Conservation (phyloP, 257 asterid species). For the Apocynum venetum region DNA sequence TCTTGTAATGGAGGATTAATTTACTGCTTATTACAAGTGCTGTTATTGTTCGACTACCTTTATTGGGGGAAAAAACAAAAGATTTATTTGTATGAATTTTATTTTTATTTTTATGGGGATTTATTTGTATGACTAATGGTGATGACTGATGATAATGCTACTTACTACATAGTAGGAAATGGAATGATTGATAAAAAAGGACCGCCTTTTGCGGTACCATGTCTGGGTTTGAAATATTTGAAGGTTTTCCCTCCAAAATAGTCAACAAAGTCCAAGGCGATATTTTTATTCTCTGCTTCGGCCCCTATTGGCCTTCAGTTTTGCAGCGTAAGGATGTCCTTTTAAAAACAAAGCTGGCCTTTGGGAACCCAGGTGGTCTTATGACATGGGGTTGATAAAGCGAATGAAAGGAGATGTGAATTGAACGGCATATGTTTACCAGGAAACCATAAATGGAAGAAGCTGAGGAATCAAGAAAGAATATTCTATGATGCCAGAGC, state of each 20-base stretch:
- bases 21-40: background rate
- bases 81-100: no score
- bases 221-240: background rate
- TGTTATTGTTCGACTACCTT: no score
- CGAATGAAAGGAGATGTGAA: background rate
- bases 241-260: conserved; percentile 7
- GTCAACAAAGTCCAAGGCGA: no score
- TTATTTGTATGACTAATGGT: background rate
- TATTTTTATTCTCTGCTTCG: background rate
- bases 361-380: background rate
- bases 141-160: no score
- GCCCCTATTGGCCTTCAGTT: background rate
- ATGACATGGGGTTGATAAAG: background rate
- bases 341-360: background rate
- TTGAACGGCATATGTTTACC: background rate
- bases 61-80: no score
- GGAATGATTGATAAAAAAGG: background rate
- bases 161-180: background rate
- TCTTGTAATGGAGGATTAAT: background rate
- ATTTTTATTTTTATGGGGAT: no score
- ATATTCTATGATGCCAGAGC: background rate
- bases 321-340: background rate
- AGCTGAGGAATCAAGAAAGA: background rate
- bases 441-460: background rate
- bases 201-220: background rate